Percentiles rank a stretch among this genome's conserved stretches.
These are phyloP conservation scores for Lentinula aciculospora DNA, from an alignment of 768 basidiomycete genomes.

Conservation along the genomic window DNA sequence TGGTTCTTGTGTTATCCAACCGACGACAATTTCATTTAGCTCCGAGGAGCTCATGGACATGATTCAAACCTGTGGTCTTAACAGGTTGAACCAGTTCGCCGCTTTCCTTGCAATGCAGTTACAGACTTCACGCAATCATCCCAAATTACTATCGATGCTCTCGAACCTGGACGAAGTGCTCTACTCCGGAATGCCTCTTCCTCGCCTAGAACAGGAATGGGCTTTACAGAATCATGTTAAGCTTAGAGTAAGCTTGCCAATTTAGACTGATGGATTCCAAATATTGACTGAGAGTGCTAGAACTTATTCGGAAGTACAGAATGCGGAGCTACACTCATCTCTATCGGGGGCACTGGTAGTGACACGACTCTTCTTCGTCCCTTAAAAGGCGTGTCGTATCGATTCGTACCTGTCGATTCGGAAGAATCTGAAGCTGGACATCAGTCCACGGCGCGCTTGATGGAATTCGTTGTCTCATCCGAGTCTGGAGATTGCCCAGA, in stretches of 20 bases:
- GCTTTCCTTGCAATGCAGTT: slow-evolving; percentile 47
- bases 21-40: slow-evolving; percentile 47
- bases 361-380: slow-evolving; percentile 33
- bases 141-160: slow-evolving; percentile 40
- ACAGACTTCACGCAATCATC: slow-evolving; percentile 36
- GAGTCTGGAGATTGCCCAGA: slow-evolving; percentile 59
- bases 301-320: slow-evolving; percentile 58
- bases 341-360: slow-evolving; percentile 30
- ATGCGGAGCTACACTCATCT: slow-evolving; percentile 46
- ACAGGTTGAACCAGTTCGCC: slow-evolving; percentile 52
- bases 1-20: slow-evolving; percentile 53
- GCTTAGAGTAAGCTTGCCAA: slow-evolving; percentile 30
- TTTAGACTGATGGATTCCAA: not conserved
- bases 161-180: slow-evolving; percentile 41
- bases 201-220: slow-evolving; percentile 48
- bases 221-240: slow-evolving; percentile 38
- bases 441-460: slow-evolving; percentile 41
- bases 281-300: slow-evolving; percentile 18
- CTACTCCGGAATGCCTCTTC: slow-evolving; percentile 46
- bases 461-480: slow-evolving; percentile 54
- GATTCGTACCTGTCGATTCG: slow-evolving; percentile 37
- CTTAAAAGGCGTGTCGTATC: slow-evolving; percentile 39
- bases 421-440: slow-evolving; percentile 26
- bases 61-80: slow-evolving; percentile 46
- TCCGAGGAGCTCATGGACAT: slow-evolving; percentile 48